Evolutionary conservation across 306 rosid species (phyloP), one percentile per base, ranked within the genome.

Genomic region (Albizia julibrissin): DNA sequence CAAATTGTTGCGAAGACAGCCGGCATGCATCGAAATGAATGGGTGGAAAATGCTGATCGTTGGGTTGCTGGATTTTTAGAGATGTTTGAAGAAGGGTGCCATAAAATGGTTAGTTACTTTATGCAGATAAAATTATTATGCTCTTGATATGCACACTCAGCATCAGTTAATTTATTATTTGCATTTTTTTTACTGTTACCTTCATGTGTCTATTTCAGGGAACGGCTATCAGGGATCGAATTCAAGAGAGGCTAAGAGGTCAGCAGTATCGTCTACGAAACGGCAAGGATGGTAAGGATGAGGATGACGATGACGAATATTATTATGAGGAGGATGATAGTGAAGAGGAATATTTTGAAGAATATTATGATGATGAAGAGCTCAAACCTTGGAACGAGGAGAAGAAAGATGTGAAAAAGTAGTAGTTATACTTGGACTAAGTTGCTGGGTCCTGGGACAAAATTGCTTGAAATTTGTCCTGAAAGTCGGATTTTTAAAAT

Each of bases 1-100:
- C 99, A 95, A 90, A 93, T 88, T 75, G 98, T 95, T 70, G 97
- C 94, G 43, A 91, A 90, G 86, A 92, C 91, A 82, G 97, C 94
- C 14, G 91, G 91, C 50, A 91, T 95, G 99, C 98, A 92, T 88
- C 89, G 96, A 27, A 95, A 95, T 87, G 99, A 95, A 83, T 95
- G 98, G 99, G 99, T 95, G 47, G 99, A 93, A 87, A 95, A 95
- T 93, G 99, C 98, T 70, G 99, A 95, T 85, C 98, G 99, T 40
- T 91, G 88, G 99, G 98, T 95, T 66, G 99, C 93, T 86, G 99
- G 99, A 72, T 95, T 95, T 86, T 88, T 95, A 70, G 99, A 95
- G 87, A 93, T 95, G 99, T 95, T 95, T 86, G 99, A 95, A 92
- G 99, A 95, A 92, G 96, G 99, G 75, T 95, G 97, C 86, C 99